phyloP scores from a whole-genome alignment of 2,329 filamentous ascomycete genomes.

The Fusarium duplospermum region DNA sequence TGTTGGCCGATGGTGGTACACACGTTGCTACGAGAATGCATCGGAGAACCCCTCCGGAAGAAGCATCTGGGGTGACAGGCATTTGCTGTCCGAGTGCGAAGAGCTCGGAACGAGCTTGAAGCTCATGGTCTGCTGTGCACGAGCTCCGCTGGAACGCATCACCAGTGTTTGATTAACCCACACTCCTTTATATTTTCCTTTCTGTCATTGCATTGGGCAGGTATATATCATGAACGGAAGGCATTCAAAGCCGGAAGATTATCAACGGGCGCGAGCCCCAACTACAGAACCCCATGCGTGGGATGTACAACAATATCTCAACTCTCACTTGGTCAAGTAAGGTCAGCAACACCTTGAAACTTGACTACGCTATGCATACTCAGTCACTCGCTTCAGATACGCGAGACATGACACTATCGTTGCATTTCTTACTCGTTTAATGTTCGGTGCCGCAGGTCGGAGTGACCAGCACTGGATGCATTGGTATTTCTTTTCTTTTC shows the following conservation, averaged over 20 bases:
- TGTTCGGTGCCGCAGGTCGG: slow-evolving; percentile 45
- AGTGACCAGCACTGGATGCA: slow-evolving; percentile 44
- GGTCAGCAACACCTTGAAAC: slow-evolving; percentile 16
- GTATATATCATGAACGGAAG: slow-evolving; percentile 27
- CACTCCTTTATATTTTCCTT: slow-evolving; percentile 25
- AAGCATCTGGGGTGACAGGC: slow-evolving; percentile 83
- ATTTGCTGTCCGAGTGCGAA: slow-evolving; percentile 85
- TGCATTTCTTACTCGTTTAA: slow-evolving; percentile 26
- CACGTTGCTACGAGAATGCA: slow-evolving; percentile 85
- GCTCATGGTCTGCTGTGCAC: slow-evolving; percentile 90
- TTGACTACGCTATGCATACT: slow-evolving; percentile 2
- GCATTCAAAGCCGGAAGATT: slow-evolving; percentile 43
- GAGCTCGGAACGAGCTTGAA: slow-evolving; percentile 88
- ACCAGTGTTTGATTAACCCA: slow-evolving; percentile 57
- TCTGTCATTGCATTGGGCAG: slow-evolving; percentile 20
- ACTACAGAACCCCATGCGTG: slow-evolving; percentile 7
- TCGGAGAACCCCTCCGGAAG: slow-evolving; percentile 58
- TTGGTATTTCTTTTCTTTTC: slow-evolving; percentile 41
- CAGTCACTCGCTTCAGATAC: not conserved
- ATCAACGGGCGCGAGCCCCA: slow-evolving; percentile 41
- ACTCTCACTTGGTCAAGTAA: slow-evolving; percentile 10
- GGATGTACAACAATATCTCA: slow-evolving; percentile 23
- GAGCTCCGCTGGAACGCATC: slow-evolving; percentile 73
- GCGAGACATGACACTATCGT: slow-evolving; percentile 2
- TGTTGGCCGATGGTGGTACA: slow-evolving; percentile 97